These are phyloP conservation scores for Lonicera japonica DNA, from an alignment of 129 eudicot species.

Conservation along the genomic window DNA sequence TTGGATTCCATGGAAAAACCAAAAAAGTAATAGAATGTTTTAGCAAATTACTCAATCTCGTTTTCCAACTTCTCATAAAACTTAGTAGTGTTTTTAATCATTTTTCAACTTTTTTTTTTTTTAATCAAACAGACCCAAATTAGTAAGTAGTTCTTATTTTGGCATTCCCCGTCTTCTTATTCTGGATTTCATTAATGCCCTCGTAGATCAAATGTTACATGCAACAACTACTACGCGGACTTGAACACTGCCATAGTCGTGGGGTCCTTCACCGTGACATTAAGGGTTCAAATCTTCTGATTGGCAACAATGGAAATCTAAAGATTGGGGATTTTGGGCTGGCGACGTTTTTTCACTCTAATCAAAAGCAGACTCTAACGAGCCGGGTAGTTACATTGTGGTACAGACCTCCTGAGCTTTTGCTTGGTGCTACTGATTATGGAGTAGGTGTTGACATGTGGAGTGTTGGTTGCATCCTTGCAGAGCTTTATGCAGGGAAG, in stretches of 20 bases:
- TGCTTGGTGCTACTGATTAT: constrained; percentile 63
- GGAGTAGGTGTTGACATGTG: constrained; percentile 65
- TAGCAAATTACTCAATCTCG: too few relatives aligned
- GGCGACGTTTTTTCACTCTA: constrained; percentile 43
- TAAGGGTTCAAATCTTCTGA: constrained; percentile 57
- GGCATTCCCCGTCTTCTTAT: background rate
- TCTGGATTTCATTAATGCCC: constrained; percentile 2
- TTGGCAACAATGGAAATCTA: constrained; percentile 51
- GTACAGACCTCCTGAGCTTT: constrained; percentile 72
- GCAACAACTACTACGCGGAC: constrained; percentile 59
- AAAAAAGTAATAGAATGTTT: too few relatives aligned
- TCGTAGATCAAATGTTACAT: constrained; percentile 56
- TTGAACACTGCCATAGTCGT: constrained; percentile 59
- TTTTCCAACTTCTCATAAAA: too few relatives aligned
- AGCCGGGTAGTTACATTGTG: constrained; percentile 73
- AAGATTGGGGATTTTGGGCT: constrained; percentile 72
- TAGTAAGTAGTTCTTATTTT: too few relatives aligned
- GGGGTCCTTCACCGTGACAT: constrained; percentile 70
- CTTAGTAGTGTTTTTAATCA: too few relatives aligned
- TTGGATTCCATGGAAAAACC: too few relatives aligned
- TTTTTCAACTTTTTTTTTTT: too few relatives aligned
- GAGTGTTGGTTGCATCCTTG: constrained; percentile 74
- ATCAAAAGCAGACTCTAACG: constrained; percentile 50
- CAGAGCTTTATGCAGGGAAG: constrained; percentile 59
- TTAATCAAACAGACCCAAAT: too few relatives aligned